Evolutionary conservation across 2,329 filamentous ascomycete genomes (phyloP).

Genomic region (Conoideocrella luteorostrata): DNA sequence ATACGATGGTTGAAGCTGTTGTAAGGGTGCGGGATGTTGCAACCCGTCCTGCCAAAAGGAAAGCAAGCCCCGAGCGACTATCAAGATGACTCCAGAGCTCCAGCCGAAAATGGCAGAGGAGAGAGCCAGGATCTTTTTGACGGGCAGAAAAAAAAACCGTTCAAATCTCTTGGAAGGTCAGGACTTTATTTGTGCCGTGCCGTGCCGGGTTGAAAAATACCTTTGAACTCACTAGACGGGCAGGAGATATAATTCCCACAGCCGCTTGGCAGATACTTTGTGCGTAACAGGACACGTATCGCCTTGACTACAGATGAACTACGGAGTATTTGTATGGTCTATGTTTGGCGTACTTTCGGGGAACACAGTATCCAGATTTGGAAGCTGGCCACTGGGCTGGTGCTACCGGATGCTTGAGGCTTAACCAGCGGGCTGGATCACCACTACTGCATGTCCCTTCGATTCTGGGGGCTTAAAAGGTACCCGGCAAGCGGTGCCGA

Average conservation of each 20-base stretch:
- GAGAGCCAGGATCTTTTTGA: neutral
- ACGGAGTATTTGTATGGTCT: neutral
- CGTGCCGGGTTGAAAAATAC: neutral
- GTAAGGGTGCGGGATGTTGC: too few species aligned
- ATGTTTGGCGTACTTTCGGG: neutral
- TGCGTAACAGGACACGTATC: neutral
- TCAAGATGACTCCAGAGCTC: too few species aligned
- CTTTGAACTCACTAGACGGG: neutral
- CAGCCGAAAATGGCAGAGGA: too few species aligned
- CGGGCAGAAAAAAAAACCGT: too few species aligned
- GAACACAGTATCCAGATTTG: constrained; percentile 3
- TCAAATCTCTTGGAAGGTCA: too few species aligned
- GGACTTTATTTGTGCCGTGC: too few species aligned
- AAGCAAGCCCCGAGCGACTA: too few species aligned
- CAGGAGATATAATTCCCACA: neutral
- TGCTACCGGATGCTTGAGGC: constrained; percentile 5
- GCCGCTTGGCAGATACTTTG: neutral
- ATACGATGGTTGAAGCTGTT: too few species aligned
- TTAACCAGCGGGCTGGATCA: constrained; percentile 5
- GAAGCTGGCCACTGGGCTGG: constrained; percentile 4
- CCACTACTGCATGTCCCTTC: constrained; percentile 6
- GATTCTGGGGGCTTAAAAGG: neutral
- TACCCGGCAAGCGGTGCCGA: neutral
- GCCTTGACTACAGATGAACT: neutral
- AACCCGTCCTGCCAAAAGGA: too few species aligned